Evolutionary conservation across 2,329 filamentous ascomycete genomes (phyloP).

Genomic region (Hypoxylon sp.): DNA sequence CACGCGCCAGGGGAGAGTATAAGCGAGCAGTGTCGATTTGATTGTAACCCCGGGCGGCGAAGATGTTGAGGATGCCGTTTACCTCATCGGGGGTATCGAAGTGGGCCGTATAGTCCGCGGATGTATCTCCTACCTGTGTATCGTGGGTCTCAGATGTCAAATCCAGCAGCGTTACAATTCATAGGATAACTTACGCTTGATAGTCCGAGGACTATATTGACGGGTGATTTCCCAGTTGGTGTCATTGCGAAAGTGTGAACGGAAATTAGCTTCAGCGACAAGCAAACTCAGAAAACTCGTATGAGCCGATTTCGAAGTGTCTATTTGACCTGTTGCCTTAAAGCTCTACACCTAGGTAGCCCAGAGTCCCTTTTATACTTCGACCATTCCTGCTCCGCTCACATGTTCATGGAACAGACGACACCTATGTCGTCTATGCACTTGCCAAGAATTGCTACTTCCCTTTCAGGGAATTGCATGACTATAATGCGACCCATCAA

Average conservation of each 20-base stretch:
- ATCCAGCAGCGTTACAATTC: background rate
- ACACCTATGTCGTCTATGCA: too few species aligned
- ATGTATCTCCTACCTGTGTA: conserved; percentile 21
- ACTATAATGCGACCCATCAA: too few species aligned
- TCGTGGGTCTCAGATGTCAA: background rate
- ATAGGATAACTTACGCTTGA: background rate
- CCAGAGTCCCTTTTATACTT: too few species aligned
- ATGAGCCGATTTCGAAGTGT: background rate
- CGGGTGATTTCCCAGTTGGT: background rate
- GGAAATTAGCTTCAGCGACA: background rate
- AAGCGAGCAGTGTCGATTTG: conserved; percentile 53
- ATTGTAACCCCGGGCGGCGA: conserved; percentile 21
- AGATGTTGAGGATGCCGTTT: conserved; percentile 20
- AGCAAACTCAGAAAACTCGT: background rate
- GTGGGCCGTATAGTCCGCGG: conserved; percentile 13
- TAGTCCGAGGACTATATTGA: background rate
- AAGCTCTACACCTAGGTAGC: too few species aligned
- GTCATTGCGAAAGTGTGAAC: background rate
- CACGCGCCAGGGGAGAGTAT: conserved; percentile 46
- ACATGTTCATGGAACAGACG: too few species aligned
- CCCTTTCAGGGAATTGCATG: background rate
- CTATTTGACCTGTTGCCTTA: too few species aligned
- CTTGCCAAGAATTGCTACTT: background rate
- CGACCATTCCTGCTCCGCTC: too few species aligned
- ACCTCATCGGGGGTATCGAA: conserved; percentile 31